Base-by-base conservation (phyloP, 345 rosid genomes). In the Salix dunnii region DNA sequence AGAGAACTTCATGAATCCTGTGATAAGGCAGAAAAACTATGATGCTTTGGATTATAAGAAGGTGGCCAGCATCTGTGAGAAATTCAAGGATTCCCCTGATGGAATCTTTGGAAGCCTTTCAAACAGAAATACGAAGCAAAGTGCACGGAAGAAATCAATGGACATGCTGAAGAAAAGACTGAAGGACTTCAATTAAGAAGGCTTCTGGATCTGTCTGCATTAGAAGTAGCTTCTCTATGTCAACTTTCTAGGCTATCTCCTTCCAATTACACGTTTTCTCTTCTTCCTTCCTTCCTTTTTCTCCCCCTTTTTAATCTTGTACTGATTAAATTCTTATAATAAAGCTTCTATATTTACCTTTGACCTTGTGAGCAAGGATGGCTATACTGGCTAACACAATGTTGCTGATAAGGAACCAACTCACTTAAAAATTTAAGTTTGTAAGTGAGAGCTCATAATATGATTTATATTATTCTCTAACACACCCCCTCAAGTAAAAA, bases 1-100 rank as follows among this genome's bases (percentile, higher is more conserved):
- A 0, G 99, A 96, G 87, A 91, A 87, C 83, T 96, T 96, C 89
- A 86, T 90, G 96, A 91, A 96, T 75, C 99, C 98, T 11, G 97
- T 91, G 82, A 96, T 91, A 28, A 82, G 99, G 68, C 90, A 91
- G 89, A 90, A 82, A 74, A 91, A 86, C 85, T 96, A 96, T 83
- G 86, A 80, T 75, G 82, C 90, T 5, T 86, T 96, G 91, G 99
- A 96, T 82, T 85, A 90, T 81, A 96, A 93, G 88, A 96, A 91
- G 84, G 98, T 96, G 72, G 96, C 92, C 30, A 84, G 76, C 46
- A 93, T 96, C 25, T 90, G 96, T 23, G 98, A 93, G 68, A 96
- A 96, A 84, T 96, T 89, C 77, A 96, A 88, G 89, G 99, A 96
- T 79, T 81, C 97, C 49, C 67, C 93, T 13, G 99, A 93, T 7